These are phyloP conservation scores for Macrolepiota dolichaula DNA, from an alignment of 768 basidiomycete genomes.

Conservation along the genomic window DNA sequence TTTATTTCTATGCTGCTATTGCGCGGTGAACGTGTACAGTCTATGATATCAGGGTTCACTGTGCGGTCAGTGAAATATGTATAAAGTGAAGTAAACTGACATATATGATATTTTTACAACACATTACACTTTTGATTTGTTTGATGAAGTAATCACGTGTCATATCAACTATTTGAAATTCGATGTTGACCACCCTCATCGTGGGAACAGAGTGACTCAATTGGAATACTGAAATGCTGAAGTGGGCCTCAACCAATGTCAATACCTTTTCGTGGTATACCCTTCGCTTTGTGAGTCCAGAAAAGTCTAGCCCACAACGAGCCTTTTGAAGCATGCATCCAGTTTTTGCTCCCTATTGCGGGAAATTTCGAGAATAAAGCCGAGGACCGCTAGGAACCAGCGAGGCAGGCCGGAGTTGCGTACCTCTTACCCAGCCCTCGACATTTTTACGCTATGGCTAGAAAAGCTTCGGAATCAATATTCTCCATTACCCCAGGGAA, in stretches of 20 bases:
- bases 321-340: neutral
- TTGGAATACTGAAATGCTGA: too few species aligned
- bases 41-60: too few species aligned
- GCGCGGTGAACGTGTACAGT: too few species aligned
- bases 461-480: slow-evolving; percentile 35
- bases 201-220: too few species aligned
- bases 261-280: slow-evolving; percentile 20
- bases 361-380: slow-evolving; percentile 36
- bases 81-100: too few species aligned
- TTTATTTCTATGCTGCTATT: too few species aligned
- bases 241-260: neutral
- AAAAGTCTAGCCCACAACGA: neutral
- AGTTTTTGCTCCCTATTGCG: slow-evolving; percentile 51
- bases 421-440: slow-evolving; percentile 32
- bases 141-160: too few species aligned
- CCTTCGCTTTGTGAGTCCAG: slow-evolving; percentile 43
- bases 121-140: too few species aligned
- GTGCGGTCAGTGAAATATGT: too few species aligned
- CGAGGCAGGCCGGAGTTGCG: slow-evolving; percentile 11
- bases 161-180: too few species aligned
- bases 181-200: too few species aligned
- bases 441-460: slow-evolving; percentile 44
- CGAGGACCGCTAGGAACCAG: slow-evolving; percentile 21
- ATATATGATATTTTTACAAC: too few species aligned
- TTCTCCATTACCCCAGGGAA: slow-evolving; percentile 47